phyloP scores from a whole-genome alignment of 129 eudicot species.

The Lactuca sativa region DNA sequence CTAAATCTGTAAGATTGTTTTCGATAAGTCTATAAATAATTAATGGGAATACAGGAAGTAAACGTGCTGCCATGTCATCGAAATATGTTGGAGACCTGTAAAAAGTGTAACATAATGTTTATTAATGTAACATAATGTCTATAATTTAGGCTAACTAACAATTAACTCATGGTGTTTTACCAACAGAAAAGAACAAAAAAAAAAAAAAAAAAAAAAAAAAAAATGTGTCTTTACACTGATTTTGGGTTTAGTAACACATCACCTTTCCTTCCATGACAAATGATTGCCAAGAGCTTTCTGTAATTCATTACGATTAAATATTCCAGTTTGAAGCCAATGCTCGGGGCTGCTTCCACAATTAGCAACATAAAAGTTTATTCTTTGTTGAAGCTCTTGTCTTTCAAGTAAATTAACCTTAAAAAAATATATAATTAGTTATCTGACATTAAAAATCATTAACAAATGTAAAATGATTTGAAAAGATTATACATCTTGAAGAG shows the following conservation, averaged over 20 bases:
- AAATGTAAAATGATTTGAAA: too few species aligned
- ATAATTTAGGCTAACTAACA: background rate
- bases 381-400: constrained; percentile 91
- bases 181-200: too few species aligned
- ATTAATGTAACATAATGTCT: constrained; percentile 59
- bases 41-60: constrained; percentile 75
- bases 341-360: constrained; percentile 77
- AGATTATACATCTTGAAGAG: too few species aligned
- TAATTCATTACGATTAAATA: constrained; percentile 74
- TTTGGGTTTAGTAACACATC: background rate
- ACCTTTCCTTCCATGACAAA: constrained; percentile 97
- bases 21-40: constrained; percentile 75
- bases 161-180: too few species aligned
- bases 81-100: constrained; percentile 70
- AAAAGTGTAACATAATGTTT: constrained; percentile 5
- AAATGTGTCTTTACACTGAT: background rate
- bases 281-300: constrained; percentile 93
- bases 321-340: constrained; percentile 82
- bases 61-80: constrained; percentile 79
- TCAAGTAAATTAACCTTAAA: constrained; percentile 73
- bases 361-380: constrained; percentile 62
- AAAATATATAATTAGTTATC: background rate
- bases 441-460: background rate
- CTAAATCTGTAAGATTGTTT: constrained; percentile 64
- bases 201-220: too few species aligned